Evolutionary conservation across 2,329 filamentous ascomycete species (phyloP), one percentile per base, ranked within the genome.

Genomic region (Teratosphaeria gauchensis): DNA sequence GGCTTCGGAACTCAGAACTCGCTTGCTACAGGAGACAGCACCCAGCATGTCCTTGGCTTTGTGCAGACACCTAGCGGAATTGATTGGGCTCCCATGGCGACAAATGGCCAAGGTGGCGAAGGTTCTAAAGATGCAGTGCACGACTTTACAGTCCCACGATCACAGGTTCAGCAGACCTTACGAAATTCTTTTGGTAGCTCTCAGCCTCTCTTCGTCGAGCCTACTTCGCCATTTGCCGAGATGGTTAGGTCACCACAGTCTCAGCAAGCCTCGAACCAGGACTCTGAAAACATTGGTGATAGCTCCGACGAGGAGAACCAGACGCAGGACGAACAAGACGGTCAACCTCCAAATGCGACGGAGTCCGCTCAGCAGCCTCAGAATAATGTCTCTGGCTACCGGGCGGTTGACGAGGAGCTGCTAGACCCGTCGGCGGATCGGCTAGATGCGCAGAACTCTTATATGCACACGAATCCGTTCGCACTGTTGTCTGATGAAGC

Each of bases 331-430:
- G n/a, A 42, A 21, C 38, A 51, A 19, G 31, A 35, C 33, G 31
- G 24, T 24, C 57, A 55, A 51, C 19, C 51, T 7, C 30, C 48
- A 16, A 51, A 57, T 35, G 51, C 53, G 16, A 11, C 14, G n/a
- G 28, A 38, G 7, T 55, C 33, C 52, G 55, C 58, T 30, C 55
- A 57, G 48, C 33, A 38, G 6, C 11, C 42, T 33, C n/a, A n/a
- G 48, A 31, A 19, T 0, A 55, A 46, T 31, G 75, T 71, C 33
- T 77, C 71, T 59, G 75, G 77, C 46, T 73, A 76, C 6, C 73
- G 76, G 12, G 75, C 77, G 57, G 74, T 77, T 58, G 24, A 33
- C 9, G 56, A 54, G 35, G 57, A 52, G 16, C 14, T 46, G 38
- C 53, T 46, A n/a, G 55, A 55, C 19, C 19, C 19, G 14, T 21